These are phyloP conservation scores for Geotrichum candidum DNA, from an alignment of 1,139 yeast genomes.

Conservation along the genomic window DNA sequence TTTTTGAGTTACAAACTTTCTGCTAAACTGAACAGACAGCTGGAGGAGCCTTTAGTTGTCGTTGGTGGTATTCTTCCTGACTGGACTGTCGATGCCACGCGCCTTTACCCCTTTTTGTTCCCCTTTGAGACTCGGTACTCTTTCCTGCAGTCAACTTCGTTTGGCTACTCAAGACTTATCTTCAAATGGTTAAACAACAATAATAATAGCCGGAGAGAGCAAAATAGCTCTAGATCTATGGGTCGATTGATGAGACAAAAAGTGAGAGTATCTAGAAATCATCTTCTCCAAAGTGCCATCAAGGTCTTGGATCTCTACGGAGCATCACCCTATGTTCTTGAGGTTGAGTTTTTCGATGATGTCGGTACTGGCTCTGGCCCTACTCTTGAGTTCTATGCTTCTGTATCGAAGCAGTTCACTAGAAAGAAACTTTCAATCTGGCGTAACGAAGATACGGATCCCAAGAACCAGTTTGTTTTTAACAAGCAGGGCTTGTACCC, in stretches of 20 bases:
- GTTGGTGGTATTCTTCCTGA: constrained; percentile 83
- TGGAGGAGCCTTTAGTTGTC: constrained; percentile 84
- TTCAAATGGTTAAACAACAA: constrained; percentile 54
- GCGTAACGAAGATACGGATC: constrained; percentile 47
- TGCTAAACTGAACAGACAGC: constrained; percentile 78
- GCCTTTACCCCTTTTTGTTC: constrained; percentile 72
- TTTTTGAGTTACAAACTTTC: constrained; percentile 79
- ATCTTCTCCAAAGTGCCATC: constrained; percentile 69
- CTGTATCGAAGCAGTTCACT: constrained; percentile 70
- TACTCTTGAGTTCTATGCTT: constrained; percentile 84
- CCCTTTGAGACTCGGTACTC: constrained; percentile 77
- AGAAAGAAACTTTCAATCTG: constrained; percentile 56
- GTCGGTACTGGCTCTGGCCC: constrained; percentile 98
- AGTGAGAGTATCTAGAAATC: constrained; percentile 66
- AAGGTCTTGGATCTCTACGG: constrained; percentile 77
- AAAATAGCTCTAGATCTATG: constrained; percentile 37
- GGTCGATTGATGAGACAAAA: constrained; percentile 81
- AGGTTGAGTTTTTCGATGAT: constrained; percentile 84
- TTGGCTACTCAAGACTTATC: constrained; percentile 82
- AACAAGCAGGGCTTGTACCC: constrained; percentile 65
- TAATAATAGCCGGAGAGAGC: constrained; percentile 5
- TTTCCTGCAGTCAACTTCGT: constrained; percentile 81
- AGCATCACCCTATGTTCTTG: constrained; percentile 71
- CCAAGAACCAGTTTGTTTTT: constrained; percentile 41
- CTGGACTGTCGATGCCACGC: constrained; percentile 73